Base-by-base conservation (phyloP, 257 asterid species). In the Ballota nigra region DNA sequence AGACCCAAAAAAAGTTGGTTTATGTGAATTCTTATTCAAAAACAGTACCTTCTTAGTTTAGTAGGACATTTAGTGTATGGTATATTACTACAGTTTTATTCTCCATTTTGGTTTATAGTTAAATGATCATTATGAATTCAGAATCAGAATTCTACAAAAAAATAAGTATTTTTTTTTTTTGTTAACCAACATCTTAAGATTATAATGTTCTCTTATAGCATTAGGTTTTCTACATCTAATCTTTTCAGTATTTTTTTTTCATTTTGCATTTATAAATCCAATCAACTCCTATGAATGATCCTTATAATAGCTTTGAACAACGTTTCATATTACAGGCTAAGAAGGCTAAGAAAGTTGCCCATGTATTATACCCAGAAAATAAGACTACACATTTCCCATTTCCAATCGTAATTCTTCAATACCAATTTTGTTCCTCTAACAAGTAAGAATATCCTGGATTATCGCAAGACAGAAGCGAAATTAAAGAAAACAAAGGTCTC, bases 1-100 rank as follows among this genome's bases (percentile, higher is more conserved):
- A 55, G 92, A 93, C 77, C 96, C 97, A 2, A 89, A 91, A 84
- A 85, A n/a, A 93, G 97, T 97, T 92, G 55, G 71, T 68, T 69
- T 75, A 12, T 59, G 26, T 45, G 64, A 15, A 69, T 23, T 67
- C 29, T 74, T 66, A 26, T 60, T 63, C 38, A 24, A 55, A 49
- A 6, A n/a, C n/a, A n/a, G n/a, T n/a, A n/a, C n/a, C n/a, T n/a
- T n/a, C n/a, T n/a, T n/a, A n/a, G n/a, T n/a, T n/a, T n/a, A n/a
- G n/a, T n/a, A n/a, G n/a, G n/a, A n/a, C n/a, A 18, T 24, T 68
- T 34, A 49, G 24, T 43, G 3, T 19, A 26, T 13, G 23, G 20
- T 49, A n/a, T n/a, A n/a, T n/a, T n/a, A n/a, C n/a, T n/a, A n/a
- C 20, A 45, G 8, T 45, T 43, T 6, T 43, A 43, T 43, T 19